Conservation (phyloP, 2,329 filamentous ascomycete genomes). For the Aspergillus sp. region DNA sequence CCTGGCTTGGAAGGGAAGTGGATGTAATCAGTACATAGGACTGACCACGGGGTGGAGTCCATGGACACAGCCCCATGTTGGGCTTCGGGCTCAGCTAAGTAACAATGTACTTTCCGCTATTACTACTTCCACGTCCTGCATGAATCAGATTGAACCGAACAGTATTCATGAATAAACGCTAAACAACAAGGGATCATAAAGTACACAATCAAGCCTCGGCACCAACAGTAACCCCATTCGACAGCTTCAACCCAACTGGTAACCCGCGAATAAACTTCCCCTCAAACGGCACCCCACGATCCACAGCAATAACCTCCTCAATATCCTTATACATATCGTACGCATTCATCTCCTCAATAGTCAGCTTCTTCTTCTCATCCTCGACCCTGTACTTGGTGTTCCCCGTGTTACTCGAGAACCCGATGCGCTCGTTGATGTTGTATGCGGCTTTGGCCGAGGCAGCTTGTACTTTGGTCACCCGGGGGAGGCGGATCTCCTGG, state of each 20-base stretch:
- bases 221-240: slow-evolving; percentile 34
- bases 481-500: slow-evolving; percentile 57
- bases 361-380: slow-evolving; percentile 64
- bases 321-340: slow-evolving; percentile 65
- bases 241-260: slow-evolving; percentile 51
- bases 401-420: slow-evolving; percentile 66
- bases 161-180: neutral
- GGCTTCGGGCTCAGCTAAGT: too few relatives aligned
- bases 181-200: neutral
- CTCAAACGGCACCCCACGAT: slow-evolving; percentile 35
- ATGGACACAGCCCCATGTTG: too few relatives aligned
- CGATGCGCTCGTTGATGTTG: slow-evolving; percentile 68
- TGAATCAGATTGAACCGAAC: neutral
- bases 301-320: slow-evolving; percentile 52
- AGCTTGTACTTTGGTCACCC: slow-evolving; percentile 61
- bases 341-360: slow-evolving; percentile 72
- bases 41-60: too few relatives aligned
- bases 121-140: neutral
- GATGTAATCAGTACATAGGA: too few relatives aligned
- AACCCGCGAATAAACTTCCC: slow-evolving; percentile 51
- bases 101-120: neutral
- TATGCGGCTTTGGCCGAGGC: slow-evolving; percentile 62
- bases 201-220: slow-evolving; percentile 28
- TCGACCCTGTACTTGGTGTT: slow-evolving; percentile 64
- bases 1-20: too few relatives aligned